phyloP scores from a whole-genome alignment of 2,329 filamentous ascomycete genomes.

The Ophiostoma tasmaniense region DNA sequence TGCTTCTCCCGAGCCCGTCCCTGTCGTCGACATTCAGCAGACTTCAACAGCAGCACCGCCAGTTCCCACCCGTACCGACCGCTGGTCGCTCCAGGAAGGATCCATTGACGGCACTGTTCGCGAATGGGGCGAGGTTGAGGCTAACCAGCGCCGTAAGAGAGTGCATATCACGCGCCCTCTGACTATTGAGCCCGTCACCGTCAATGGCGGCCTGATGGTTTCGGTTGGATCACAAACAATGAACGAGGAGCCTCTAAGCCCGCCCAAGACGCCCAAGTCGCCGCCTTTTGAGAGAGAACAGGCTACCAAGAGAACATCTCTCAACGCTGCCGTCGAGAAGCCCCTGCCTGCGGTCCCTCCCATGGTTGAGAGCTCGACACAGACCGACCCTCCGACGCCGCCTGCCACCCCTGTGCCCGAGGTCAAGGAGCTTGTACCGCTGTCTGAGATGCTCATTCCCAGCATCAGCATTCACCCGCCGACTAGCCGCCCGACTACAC shows the following conservation, averaged over 20 bases:
- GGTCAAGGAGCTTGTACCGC: constrained; percentile 4
- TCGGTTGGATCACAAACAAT: constrained; percentile 60
- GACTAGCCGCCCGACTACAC: constrained; percentile 71
- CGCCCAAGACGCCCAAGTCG: constrained; percentile 55
- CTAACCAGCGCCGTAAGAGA: constrained; percentile 65
- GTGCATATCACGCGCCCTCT: constrained; percentile 47
- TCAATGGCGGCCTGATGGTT: constrained; percentile 45
- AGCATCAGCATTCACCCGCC: constrained; percentile 90
- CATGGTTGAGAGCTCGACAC: constrained; percentile 51
- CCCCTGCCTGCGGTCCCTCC: constrained; percentile 22
- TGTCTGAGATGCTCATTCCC: constrained; percentile 51
- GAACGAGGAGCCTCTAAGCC: constrained; percentile 52
- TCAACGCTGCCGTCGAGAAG: not conserved
- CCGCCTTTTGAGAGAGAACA: constrained; percentile 34
- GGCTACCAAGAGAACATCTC: not conserved
- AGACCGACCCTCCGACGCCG: constrained; percentile 43
- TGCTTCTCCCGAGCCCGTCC: not conserved
- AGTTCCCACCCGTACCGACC: constrained; percentile 29
- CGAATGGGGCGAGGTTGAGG: constrained; percentile 48
- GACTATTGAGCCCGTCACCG: constrained; percentile 38
- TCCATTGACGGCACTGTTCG: not conserved
- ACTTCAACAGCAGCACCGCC: constrained; percentile 17
- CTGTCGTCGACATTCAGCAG: not conserved
- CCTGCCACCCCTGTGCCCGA: constrained; percentile 12
- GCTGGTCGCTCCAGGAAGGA: constrained; percentile 24